Percentiles rank a stretch among this genome's conserved stretches.
These are phyloP conservation scores for Scedosporium minutisporum DNA, from an alignment of 2,329 filamentous ascomycete species.

Conservation along the genomic window DNA sequence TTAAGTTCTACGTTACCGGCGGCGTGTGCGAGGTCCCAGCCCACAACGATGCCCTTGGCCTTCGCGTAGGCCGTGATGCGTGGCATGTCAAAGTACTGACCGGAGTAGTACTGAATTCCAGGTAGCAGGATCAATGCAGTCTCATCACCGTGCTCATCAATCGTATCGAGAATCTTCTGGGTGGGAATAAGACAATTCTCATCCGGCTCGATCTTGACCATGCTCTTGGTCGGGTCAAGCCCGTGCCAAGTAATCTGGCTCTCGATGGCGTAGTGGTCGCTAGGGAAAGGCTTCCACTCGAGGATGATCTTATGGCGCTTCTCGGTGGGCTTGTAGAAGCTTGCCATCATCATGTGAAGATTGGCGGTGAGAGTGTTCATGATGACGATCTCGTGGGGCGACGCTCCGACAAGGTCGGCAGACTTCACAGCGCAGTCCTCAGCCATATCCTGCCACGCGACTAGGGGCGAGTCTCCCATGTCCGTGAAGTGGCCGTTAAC, in stretches of 20 bases:
- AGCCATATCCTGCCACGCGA: slow-evolving; percentile 66
- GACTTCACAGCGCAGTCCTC: slow-evolving; percentile 57
- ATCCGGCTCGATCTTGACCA: slow-evolving; percentile 59
- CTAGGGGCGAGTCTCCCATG: slow-evolving; percentile 54
- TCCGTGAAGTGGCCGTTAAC: slow-evolving; percentile 71
- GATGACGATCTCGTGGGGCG: slow-evolving; percentile 60
- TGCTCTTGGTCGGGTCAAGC: slow-evolving; percentile 51
- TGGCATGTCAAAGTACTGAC: slow-evolving; percentile 76
- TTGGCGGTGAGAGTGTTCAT: slow-evolving; percentile 79
- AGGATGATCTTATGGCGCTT: slow-evolving; percentile 62
- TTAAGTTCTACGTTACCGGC: slow-evolving; percentile 71
- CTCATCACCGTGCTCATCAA: slow-evolving; percentile 62
- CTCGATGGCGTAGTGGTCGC: slow-evolving; percentile 74
- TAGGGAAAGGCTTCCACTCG: slow-evolving; percentile 77
- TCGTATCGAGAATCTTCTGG: slow-evolving; percentile 59
- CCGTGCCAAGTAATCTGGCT: slow-evolving; percentile 65
- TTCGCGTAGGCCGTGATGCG: slow-evolving; percentile 71
- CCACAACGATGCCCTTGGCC: slow-evolving; percentile 59
- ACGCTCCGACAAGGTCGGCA: slow-evolving; percentile 58
- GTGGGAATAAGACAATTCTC: slow-evolving; percentile 55
- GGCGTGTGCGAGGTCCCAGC: slow-evolving; percentile 84
- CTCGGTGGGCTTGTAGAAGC: slow-evolving; percentile 62
- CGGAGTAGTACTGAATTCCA: slow-evolving; percentile 86
- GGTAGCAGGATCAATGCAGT: slow-evolving; percentile 73
- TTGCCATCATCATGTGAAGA: slow-evolving; percentile 66